Evolutionary conservation across 2,329 filamentous ascomycete species (phyloP).

Genomic region (Cladosporium sphaerospermum): DNA sequence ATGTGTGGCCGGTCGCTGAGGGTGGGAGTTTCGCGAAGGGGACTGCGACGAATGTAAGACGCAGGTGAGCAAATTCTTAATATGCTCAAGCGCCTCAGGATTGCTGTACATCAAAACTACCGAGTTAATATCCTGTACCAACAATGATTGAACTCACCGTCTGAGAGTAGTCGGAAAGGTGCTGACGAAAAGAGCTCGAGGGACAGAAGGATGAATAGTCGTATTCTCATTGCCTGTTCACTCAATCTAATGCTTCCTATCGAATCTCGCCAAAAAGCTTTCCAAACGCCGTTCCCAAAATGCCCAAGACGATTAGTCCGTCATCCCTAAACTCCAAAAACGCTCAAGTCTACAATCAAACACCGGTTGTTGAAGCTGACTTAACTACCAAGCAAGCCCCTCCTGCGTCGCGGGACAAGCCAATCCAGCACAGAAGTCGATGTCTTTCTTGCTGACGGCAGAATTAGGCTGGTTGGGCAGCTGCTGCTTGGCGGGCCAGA

Average conservation of each 20-base stretch:
- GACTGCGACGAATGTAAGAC: conserved; percentile 10
- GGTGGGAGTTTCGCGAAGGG: conserved; percentile 9
- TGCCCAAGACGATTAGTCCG: neutral
- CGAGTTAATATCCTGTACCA: too few species aligned
- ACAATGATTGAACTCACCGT: too few species aligned
- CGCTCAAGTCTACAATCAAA: too few species aligned
- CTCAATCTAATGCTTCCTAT: neutral
- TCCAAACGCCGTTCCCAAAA: neutral
- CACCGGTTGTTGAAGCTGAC: too few species aligned
- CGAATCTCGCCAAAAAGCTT: neutral
- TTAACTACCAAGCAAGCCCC: conserved; percentile 24
- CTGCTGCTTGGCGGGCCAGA: conserved; percentile 48
- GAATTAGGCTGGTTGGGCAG: conserved; percentile 16
- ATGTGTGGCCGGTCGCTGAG: conserved; percentile 8
- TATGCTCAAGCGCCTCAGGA: too few species aligned
- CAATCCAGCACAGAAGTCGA: conserved; percentile 26
- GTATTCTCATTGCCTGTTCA: too few species aligned
- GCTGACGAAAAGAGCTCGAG: too few species aligned
- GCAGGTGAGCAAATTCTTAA: neutral
- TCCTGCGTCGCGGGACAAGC: conserved; percentile 20
- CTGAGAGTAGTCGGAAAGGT: too few species aligned
- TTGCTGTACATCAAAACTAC: too few species aligned
- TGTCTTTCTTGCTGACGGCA: conserved; percentile 19
- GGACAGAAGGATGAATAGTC: too few species aligned
- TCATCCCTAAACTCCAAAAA: too few species aligned